Base-by-base conservation (phyloP, 352 stramenopile species). In the Phytopythium boreale region DNA sequence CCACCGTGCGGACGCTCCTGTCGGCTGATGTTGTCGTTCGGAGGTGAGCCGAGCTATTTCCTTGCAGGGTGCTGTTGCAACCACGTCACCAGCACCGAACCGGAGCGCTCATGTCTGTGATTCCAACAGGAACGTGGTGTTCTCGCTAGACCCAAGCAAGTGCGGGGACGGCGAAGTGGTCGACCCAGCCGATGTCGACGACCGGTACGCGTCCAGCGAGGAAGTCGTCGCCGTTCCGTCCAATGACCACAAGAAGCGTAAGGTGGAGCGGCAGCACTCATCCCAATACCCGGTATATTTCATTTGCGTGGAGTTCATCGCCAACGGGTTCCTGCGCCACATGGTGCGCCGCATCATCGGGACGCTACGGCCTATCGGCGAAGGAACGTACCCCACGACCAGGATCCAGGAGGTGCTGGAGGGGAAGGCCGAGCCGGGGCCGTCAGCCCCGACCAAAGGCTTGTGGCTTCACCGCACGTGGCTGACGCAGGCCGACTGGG, bases 281-380 rank as follows among this genome's bases (percentile, higher is more conserved):
- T 24, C 27, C 22, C 49, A 59, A 44, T 27, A 69, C 56, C 72
- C 77, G 0, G 77, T 90, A n/a, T 75, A 94, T 59, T 92, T 90
- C 44, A 75, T 94, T 34, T 96, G 87, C 66, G 75, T 96, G 26
- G 87, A 96, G 71, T 72, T 96, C 26, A 68, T 92, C 44, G 87
- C 85, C 29, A 94, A 89, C 50, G 87, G 87, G 6, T 96, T 96
- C 61, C 65, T 96, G n/a, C 70, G 87, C 15, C 87, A 96, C 71
- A 96, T 96, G 87, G 84, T 96, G 64, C 84, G 87, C 12, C 84
- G 87, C 7, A 96, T 96, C 66, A 76, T 96, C 15, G 87, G 87
- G 49, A 96, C 84, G 9, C 56, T 90, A 44, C 82, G 87, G 11
- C 83, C 77, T 6, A 93, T 96, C 66, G 85, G 74, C n/a, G 85